Evolutionary conservation across 1,284 basidiomycete species (phyloP).

Genomic region (Ceratorhiza oryzae-sativae): DNA sequence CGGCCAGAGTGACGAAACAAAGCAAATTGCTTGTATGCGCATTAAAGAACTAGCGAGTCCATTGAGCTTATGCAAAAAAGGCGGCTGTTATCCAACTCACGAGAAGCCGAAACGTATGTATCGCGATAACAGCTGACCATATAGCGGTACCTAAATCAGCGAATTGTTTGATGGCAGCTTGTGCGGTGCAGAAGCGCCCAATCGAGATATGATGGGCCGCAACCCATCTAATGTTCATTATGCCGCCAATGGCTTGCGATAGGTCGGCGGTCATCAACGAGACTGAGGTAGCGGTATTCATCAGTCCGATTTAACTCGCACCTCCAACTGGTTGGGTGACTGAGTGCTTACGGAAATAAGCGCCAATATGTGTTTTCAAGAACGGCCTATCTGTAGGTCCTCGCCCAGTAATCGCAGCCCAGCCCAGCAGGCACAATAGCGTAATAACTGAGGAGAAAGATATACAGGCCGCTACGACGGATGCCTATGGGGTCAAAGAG

Average conservation of each 20-base stretch:
- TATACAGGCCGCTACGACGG: slow-evolving; percentile 31
- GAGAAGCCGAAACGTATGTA: slow-evolving; percentile 25
- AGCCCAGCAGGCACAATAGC: slow-evolving; percentile 11
- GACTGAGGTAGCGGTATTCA: slow-evolving; percentile 39
- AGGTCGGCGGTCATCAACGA: slow-evolving; percentile 53
- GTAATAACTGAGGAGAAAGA: slow-evolving; percentile 20
- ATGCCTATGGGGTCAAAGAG: slow-evolving; percentile 6
- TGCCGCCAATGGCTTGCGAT: slow-evolving; percentile 51
- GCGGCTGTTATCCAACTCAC: neutral
- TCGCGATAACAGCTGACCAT: slow-evolving; percentile 51
- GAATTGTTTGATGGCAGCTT: slow-evolving; percentile 54
- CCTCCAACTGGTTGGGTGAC: neutral
- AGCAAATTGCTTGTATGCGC: slow-evolving; percentile 11
- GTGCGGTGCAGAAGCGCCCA: slow-evolving; percentile 51
- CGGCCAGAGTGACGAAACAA: slow-evolving; percentile 45
- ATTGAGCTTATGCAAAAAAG: slow-evolving; percentile 43
- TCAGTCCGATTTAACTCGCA: neutral
- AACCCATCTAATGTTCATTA: slow-evolving; percentile 53
- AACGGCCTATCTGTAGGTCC: slow-evolving; percentile 29
- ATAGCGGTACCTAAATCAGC: slow-evolving; percentile 55
- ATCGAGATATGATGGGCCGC: slow-evolving; percentile 49
- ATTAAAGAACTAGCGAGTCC: slow-evolving; percentile 16
- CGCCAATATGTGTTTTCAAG: slow-evolving; percentile 30
- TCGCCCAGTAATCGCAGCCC: slow-evolving; percentile 30
- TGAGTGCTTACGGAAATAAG: slow-evolving; percentile 14